Percentiles rank a stretch among this genome's conserved stretches.
Conservation (phyloP, 176 grass and related monocot species). For the Rhynchospora tenuis region DNA sequence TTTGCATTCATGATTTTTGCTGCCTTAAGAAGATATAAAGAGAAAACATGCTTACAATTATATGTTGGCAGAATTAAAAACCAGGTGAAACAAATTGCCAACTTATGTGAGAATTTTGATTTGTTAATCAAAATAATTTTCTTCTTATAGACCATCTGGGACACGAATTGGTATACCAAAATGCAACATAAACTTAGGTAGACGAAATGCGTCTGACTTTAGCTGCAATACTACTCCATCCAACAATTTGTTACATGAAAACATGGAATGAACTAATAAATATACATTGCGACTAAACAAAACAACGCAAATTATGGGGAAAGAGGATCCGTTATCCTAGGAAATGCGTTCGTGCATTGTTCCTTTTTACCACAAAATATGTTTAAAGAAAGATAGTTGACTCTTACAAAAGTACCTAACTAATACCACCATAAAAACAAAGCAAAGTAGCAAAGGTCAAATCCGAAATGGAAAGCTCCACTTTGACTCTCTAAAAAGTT, state of each 20-base stretch:
- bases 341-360: neutral
- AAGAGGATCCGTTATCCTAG: neutral
- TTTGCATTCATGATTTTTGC: neutral
- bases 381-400: neutral
- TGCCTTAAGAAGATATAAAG: no score
- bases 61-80: no score
- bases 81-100: no score
- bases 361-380: neutral
- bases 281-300: neutral
- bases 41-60: no score
- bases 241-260: neutral
- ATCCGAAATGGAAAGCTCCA: neutral
- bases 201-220: neutral
- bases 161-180: neutral
- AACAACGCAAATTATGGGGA: neutral
- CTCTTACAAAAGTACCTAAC: neutral
- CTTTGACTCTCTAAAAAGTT: constrained; percentile 14
- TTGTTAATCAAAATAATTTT: no score
- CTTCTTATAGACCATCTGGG: no score
- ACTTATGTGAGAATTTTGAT: no score
- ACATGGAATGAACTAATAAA: neutral
- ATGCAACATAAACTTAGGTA: neutral
- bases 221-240: neutral
- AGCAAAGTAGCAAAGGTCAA: constrained; percentile 1
- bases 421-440: constrained; percentile 12